Base-by-base conservation (phyloP, 139 green algal species). In the Micromonas commoda region DNA sequence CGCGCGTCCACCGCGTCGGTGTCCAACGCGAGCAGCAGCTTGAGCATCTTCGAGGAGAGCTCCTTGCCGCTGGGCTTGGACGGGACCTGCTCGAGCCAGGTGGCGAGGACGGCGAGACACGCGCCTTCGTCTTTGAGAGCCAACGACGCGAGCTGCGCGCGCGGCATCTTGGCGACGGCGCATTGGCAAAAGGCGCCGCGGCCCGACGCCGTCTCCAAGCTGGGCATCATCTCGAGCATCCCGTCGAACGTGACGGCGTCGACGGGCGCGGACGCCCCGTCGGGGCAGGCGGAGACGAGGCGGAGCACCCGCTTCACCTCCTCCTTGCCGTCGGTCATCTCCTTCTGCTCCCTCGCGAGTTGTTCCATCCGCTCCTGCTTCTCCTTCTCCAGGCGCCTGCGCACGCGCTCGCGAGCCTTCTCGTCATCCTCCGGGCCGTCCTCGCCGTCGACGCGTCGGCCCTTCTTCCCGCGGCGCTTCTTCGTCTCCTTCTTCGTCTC, bases 321-420 rank as follows among this genome's bases (percentile, higher is more conserved):
- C 20, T 75, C 68, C 26, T 61, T 75, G 0, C 68, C 68, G 19
- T 38, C 63, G 1, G 31, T 39, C 63, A 26, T 37, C n/a, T 75
- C 45, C 16, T 57, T 57, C 16, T 57, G 45, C 45, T 57, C 45
- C 9, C 45, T 9, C 45, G 9, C 45, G 45, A 23, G 16, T 16
- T 9, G 9, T 57, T 57, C 45, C 16, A 23, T 57, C 9, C 45
- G 45, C 16, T 57, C 45, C 16, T 16, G 45, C 45, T 9, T 16
- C 45, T 57, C 45, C 9, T 23, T 9, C 45, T 57, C 45, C 9
- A 57, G 45, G 9, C 45, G 45, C 45, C 16, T 57, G 9, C 45
- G 45, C 45, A 16, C 45, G 45, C 45, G 45, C 16, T 57, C 45
- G 9, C 45, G 45, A 9, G 45, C 45, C 9, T 9, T 16, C 16